Evolutionary conservation across 306 rosid species (phyloP), one percentile per base, ranked within the genome.

Genomic region (Vigna reflexopilosa): DNA sequence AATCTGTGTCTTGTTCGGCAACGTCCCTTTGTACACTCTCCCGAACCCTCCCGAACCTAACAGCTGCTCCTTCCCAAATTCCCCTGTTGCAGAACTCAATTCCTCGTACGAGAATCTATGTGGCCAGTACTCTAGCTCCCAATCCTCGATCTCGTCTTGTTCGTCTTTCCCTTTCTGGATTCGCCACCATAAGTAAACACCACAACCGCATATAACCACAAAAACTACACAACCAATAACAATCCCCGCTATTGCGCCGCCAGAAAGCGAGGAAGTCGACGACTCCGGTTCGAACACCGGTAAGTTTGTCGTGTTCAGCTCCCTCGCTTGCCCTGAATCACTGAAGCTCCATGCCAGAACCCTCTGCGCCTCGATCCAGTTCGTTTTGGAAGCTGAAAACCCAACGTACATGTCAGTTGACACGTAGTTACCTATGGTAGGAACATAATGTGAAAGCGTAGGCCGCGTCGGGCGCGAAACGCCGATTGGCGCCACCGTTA

Each of bases 61-160:
- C 22, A 92, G 86, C 6, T 83, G 68, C 0, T 88, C 86, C 11
- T 66, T 77, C 38, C 86, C 54, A 81, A 92, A 95, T 3, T 87
- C 84, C 16, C 79, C 69, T 0, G 97, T 91, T 19, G 97, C 98
- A 3, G 36, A 9, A 7, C 50, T 72, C 4, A 95, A 85, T 79
- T 95, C 98, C 51, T 92, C 97, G 58, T 82, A 80, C 7, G 95
- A 83, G 76, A 88, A 92, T 65, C 98, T 86, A 49, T 95, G 98
- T 0, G 97, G 98, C 98, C 98, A 95, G 34, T 89, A 92, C 66
- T 90, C 90, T 3, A 88, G 77, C 30, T 95, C 98, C 98, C 98
- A 95, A 4, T 95, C 98, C 73, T 94, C 97, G 26, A 90, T 78
- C 44, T 91, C 92, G 0, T 93, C 94, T 45, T 86, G 83, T 67